phyloP scores from a whole-genome alignment of 1,284 basidiomycete genomes.

The Afroboletus lepidellus region DNA sequence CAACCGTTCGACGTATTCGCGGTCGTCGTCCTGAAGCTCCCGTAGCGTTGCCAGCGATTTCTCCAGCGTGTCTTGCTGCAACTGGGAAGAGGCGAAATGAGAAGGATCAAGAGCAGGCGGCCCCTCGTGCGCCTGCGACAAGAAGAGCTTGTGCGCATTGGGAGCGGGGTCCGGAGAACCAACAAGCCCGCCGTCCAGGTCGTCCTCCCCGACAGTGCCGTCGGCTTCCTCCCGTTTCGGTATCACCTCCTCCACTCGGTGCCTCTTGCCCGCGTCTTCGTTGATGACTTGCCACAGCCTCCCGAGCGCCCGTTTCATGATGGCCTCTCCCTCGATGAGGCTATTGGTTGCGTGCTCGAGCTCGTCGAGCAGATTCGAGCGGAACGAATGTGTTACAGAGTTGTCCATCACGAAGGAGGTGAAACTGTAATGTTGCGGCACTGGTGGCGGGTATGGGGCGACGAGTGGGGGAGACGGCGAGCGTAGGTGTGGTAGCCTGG shows the following conservation, averaged over 20 bases:
- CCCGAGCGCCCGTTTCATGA: slow-evolving; percentile 68
- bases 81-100: slow-evolving; percentile 60
- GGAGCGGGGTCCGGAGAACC: slow-evolving; percentile 66
- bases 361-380: slow-evolving; percentile 71
- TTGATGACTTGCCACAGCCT: slow-evolving; percentile 75
- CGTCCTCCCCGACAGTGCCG: slow-evolving; percentile 49
- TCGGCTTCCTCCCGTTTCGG: slow-evolving; percentile 70
- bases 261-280: slow-evolving; percentile 53
- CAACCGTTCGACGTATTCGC: slow-evolving; percentile 77
- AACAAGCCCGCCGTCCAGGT: slow-evolving; percentile 48
- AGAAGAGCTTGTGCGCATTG: slow-evolving; percentile 63
- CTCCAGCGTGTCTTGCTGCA: slow-evolving; percentile 66
- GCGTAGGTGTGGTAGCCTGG: slow-evolving; percentile 55
- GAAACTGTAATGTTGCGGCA: slow-evolving; percentile 64
- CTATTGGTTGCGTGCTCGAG: slow-evolving; percentile 75
- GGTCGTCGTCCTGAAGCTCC: slow-evolving; percentile 76
- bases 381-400: slow-evolving; percentile 77
- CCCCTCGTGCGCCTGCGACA: slow-evolving; percentile 46
- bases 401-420: slow-evolving; percentile 83
- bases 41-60: slow-evolving; percentile 67
- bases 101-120: slow-evolving; percentile 52
- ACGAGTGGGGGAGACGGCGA: slow-evolving; percentile 57
- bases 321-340: slow-evolving; percentile 75
- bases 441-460: slow-evolving; percentile 69
- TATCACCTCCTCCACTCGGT: slow-evolving; percentile 42